A percentile compares a stretch with the other conserved stretches of the same genome.
Evolutionary conservation across 495 filamentous ascomycete species (phyloP).

Genomic region (Podospora conica): DNA sequence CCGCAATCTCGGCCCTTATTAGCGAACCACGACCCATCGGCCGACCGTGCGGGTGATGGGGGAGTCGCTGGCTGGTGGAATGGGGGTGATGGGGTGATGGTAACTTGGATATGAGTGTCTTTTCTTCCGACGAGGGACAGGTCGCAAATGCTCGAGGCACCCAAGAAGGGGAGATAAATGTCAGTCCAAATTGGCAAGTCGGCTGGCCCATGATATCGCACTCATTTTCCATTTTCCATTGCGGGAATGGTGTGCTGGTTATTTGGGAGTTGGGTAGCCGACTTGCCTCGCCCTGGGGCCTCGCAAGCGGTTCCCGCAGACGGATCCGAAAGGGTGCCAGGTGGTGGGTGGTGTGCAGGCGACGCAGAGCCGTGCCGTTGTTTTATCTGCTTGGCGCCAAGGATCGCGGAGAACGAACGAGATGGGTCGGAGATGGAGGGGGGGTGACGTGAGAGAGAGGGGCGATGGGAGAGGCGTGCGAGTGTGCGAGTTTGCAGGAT

Average conservation of each 20-base stretch:
- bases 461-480: not conserved
- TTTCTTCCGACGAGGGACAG: not conserved
- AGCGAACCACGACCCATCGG: slow-evolving; percentile 1
- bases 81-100: not conserved
- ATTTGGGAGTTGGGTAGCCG: not conserved
- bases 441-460: not conserved
- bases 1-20: slow-evolving; percentile 15
- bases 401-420: not conserved
- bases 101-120: not conserved
- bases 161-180: no score
- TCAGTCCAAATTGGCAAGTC: not conserved
- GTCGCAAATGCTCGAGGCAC: no score
- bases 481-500: not conserved
- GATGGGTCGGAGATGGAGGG: not conserved
- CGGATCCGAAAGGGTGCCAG: not conserved
- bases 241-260: not conserved
- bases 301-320: not conserved
- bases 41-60: slow-evolving; percentile 1
- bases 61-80: no score
- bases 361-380: not conserved
- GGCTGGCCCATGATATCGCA: not conserved
- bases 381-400: not conserved
- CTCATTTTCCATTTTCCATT: no score
- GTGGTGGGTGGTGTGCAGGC: not conserved
- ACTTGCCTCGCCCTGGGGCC: not conserved